Base-by-base conservation (phyloP, 768 basidiomycete species). In the Tricholoma sp. region DNA sequence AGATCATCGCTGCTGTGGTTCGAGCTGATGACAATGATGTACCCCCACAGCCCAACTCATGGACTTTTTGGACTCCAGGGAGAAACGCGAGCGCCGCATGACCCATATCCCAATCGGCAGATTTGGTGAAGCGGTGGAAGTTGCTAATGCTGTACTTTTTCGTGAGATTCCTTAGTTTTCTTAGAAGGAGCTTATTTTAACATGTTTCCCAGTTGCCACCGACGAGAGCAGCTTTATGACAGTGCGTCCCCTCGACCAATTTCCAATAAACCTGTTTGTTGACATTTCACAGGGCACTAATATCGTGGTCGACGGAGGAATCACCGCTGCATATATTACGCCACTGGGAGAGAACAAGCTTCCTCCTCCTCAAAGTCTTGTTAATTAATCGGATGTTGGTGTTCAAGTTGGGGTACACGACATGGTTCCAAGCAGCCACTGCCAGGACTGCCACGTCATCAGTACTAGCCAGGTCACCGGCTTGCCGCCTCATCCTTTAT, bases 141-240 rank as follows among this genome's bases (percentile, higher is more conserved):
- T 95, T 57, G 97, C 97, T 7, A 89, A 88, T 66, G 94, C 85
- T 29, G 95, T 92, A 17, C 77, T 98, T 20, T 99, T 98, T 81
- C 74, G 94, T 96, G 68, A 51, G 94, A 37, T 52, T 20, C 32
- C n/a, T n/a, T n/a, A n/a, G n/a, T 39, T 39, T 47, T 29, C 53
- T 33, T 18, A 3, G 34, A 36, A 37, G 36, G 12, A 39, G 50
- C 36, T 37, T 53, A 41, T 49, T 56, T 56, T 33, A 44, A 57
- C 56, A 29, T 39, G n/a, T n/a, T 47, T 50, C 9, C 20, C 65
- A 88, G 88, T 94, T 65, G 97, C 94, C 4, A 92, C 90, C 62
- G 91, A 95, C 70, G 97, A 99, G 50, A 94, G 92, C 64, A 94
- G 91, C 70, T 99, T 96, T 69, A 82, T 98, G 69, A 99, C 94